These are phyloP conservation scores for Phytophthora aleatoria DNA, from an alignment of 352 stramenopile species.

Conservation along the genomic window DNA sequence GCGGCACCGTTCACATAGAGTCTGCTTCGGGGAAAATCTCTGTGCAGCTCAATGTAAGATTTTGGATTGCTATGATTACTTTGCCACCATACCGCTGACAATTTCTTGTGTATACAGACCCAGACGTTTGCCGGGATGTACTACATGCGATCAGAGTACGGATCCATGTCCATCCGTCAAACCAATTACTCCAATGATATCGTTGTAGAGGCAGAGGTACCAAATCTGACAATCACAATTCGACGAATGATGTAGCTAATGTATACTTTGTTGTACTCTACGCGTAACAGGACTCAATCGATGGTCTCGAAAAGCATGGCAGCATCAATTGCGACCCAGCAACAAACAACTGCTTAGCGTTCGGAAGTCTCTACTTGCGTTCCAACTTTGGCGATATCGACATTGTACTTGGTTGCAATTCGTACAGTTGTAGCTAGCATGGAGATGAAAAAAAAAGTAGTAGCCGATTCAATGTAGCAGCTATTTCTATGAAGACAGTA, in stretches of 20 bases:
- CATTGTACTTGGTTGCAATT: conserved; percentile 71
- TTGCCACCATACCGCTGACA: neutral
- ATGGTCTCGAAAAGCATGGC: conserved; percentile 51
- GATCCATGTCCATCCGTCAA: conserved; percentile 59
- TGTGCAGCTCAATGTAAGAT: conserved; percentile 51
- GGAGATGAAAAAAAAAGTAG: neutral
- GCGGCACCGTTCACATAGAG: conserved; percentile 67
- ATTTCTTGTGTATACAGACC: conserved; percentile 25
- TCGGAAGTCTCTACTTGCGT: conserved; percentile 65
- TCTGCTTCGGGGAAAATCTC: conserved; percentile 66
- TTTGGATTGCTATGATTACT: neutral
- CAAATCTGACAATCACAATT: neutral
- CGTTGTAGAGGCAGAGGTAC: conserved; percentile 40
- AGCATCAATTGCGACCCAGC: conserved; percentile 68
- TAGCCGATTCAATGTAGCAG: neutral
- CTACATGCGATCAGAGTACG: conserved; percentile 67
- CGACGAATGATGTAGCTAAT: neutral
- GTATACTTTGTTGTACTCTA: neutral
- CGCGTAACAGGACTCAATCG: conserved; percentile 13
- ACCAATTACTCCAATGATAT: conserved; percentile 61
- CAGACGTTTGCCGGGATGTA: conserved; percentile 69
- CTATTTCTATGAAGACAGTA: neutral
- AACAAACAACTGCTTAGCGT: conserved; percentile 63
- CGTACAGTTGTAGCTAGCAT: conserved; percentile 56
- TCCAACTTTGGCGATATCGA: conserved; percentile 69